phyloP scores from a whole-genome alignment of 306 rosid genomes.

The Chamaecrista fasciculata region DNA sequence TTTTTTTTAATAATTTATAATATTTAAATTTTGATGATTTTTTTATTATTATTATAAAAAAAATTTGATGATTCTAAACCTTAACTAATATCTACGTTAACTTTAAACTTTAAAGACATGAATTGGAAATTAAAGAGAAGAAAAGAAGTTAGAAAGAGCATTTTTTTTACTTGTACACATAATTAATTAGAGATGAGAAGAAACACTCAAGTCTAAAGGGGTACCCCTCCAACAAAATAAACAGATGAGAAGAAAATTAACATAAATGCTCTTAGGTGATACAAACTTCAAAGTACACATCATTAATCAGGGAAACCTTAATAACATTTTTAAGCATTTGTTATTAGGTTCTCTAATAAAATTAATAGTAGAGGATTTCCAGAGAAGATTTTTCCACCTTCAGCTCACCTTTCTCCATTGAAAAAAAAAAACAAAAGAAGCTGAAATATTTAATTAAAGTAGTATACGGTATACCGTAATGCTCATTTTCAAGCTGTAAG shows the following conservation, averaged over 20 bases:
- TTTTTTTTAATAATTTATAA: too few species aligned
- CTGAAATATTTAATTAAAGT: background rate
- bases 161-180: too few species aligned
- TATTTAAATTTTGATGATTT: too few species aligned
- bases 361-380: slow-evolving; percentile 32
- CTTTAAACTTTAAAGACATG: slow-evolving; percentile 1
- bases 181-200: too few species aligned
- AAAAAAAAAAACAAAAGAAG: background rate
- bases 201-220: background rate
- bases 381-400: slow-evolving; percentile 65
- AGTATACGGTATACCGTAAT: background rate
- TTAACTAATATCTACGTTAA: too few species aligned
- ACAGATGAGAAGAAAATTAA: background rate
- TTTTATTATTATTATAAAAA: too few species aligned
- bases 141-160: background rate
- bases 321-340: too few species aligned
- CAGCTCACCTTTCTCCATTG: slow-evolving; percentile 67
- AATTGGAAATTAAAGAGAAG: background rate
- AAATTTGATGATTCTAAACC: too few species aligned
- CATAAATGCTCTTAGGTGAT: slow-evolving; percentile 18
- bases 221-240: background rate
- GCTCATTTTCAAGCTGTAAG: slow-evolving; percentile 13
- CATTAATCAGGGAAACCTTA: background rate
- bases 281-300: slow-evolving; percentile 9
- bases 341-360: too few species aligned